phyloP scores from a whole-genome alignment of 1,139 yeast species.

The Candida tropicalis region DNA sequence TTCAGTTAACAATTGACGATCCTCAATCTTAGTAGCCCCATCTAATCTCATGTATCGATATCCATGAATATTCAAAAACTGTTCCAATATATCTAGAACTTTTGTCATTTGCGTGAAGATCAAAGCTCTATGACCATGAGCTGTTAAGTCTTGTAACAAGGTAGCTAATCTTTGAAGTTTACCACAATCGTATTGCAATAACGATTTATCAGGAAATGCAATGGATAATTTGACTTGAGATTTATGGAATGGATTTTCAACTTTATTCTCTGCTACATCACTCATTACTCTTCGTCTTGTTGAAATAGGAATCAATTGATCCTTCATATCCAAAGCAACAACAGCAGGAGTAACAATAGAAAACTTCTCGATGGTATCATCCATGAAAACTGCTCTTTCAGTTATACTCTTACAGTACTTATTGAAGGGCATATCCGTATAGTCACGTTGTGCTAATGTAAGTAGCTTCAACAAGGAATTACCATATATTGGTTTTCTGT shows the following conservation, averaged over 20 bases:
- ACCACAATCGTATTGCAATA: slow-evolving; percentile 95
- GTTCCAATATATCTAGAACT: slow-evolving; percentile 90
- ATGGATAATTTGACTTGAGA: slow-evolving; percentile 86
- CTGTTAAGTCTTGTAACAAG: slow-evolving; percentile 73
- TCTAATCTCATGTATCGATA: slow-evolving; percentile 92
- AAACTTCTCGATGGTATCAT: slow-evolving; percentile 66
- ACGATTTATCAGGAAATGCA: slow-evolving; percentile 93
- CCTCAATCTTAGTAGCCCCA: slow-evolving; percentile 97
- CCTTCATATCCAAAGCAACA: slow-evolving; percentile 75
- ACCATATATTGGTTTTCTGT: slow-evolving; percentile 60
- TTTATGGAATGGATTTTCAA: slow-evolving; percentile 72
- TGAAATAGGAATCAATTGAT: slow-evolving; percentile 49
- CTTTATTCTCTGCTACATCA: slow-evolving; percentile 39
- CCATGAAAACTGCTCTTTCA: slow-evolving; percentile 46
- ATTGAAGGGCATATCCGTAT: slow-evolving; percentile 22
- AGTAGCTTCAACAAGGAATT: slow-evolving; percentile 35
- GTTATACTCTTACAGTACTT: slow-evolving; percentile 34
- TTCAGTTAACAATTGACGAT: slow-evolving; percentile 91
- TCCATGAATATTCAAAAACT: slow-evolving; percentile 92
- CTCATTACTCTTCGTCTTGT: slow-evolving; percentile 33
- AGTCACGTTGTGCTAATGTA: slow-evolving; percentile 14
- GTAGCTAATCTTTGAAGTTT: slow-evolving; percentile 83
- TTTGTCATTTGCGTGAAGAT: slow-evolving; percentile 99
- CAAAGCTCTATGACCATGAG: slow-evolving; percentile 89
- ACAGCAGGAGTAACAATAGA: slow-evolving; percentile 89